A percentile compares a stretch with the other conserved stretches of the same genome.
Conservation (phyloP, 75 land plant species). For the Pseudotsuga menziesii region DNA sequence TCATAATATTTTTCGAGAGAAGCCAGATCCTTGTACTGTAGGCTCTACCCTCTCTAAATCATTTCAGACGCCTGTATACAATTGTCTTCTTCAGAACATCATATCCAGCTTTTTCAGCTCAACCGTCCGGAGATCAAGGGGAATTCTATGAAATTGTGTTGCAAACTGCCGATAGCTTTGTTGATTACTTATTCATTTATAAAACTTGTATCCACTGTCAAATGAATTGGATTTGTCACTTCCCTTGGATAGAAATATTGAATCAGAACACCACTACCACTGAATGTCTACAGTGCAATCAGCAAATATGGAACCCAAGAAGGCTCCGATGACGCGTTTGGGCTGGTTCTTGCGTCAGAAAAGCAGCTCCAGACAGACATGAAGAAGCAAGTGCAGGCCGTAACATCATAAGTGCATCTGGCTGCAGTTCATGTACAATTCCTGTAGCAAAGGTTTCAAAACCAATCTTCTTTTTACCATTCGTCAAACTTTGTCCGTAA, state of each 20-base stretch:
- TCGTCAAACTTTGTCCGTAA: conserved; percentile 15
- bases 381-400: conserved; percentile 95
- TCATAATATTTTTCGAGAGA: too few relatives aligned
- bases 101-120: conserved; percentile 96
- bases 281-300: too few relatives aligned
- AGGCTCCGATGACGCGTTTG: too few relatives aligned
- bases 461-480: conserved; percentile 58
- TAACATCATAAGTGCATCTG: conserved; percentile 95
- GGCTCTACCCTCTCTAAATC: conserved; percentile 95
- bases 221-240: conserved; percentile 74
- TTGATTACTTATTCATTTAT: conserved; percentile 56
- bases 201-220: conserved; percentile 92
- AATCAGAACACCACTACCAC: conserved; percentile 87
- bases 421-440: conserved; percentile 95
- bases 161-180: conserved; percentile 86
- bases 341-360: too few relatives aligned
- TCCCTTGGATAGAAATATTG: conserved; percentile 95
- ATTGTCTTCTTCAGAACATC: conserved; percentile 80
- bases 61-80: conserved; percentile 87
- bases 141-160: conserved; percentile 94
- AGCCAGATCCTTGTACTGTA: conserved; percentile 66
- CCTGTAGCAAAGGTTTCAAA: conserved; percentile 93
- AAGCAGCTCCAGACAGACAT: conserved; percentile 84
- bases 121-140: conserved; percentile 83
- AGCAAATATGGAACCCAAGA: too few relatives aligned